Evolutionary conservation across 805 yeast species (phyloP).

Genomic region (Candida nanaspora): DNA sequence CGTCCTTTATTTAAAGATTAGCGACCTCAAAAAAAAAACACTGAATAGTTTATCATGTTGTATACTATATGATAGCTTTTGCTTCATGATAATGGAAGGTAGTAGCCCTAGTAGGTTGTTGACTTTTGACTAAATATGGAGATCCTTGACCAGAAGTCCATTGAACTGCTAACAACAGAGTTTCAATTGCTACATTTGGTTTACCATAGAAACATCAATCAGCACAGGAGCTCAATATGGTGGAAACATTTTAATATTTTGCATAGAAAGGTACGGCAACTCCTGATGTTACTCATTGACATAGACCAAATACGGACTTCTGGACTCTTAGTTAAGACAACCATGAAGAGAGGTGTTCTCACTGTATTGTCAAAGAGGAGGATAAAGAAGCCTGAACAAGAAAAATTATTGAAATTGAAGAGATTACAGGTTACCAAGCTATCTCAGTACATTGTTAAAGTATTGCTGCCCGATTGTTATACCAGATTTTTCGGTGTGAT

Average conservation of each 20-base stretch:
- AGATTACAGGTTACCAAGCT: constrained; percentile 5
- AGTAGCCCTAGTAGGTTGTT: no score
- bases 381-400: constrained; percentile 1
- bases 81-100: no score
- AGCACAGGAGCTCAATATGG: constrained; percentile 69
- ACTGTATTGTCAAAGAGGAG: constrained; percentile 7
- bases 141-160: neutral
- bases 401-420: constrained; percentile 4
- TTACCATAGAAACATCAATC: constrained; percentile 69
- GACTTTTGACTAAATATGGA: no score
- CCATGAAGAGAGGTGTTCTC: constrained; percentile 5
- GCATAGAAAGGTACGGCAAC: constrained; percentile 45
- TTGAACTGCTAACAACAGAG: constrained; percentile 34
- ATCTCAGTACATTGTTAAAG: constrained; percentile 23
- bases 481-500: constrained; percentile 60
- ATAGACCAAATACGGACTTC: constrained; percentile 11
- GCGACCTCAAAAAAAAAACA: no score
- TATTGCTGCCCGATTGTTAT: constrained; percentile 41
- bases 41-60: no score
- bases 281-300: constrained; percentile 26
- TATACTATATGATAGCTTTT: no score
- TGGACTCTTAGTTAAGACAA: constrained; percentile 5
- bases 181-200: constrained; percentile 51
- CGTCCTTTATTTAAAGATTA: no score
- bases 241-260: constrained; percentile 63